These are phyloP conservation scores for Aegilops bicornis DNA, from an alignment of 176 grass and related monocot genomes.

Conservation along the genomic window DNA sequence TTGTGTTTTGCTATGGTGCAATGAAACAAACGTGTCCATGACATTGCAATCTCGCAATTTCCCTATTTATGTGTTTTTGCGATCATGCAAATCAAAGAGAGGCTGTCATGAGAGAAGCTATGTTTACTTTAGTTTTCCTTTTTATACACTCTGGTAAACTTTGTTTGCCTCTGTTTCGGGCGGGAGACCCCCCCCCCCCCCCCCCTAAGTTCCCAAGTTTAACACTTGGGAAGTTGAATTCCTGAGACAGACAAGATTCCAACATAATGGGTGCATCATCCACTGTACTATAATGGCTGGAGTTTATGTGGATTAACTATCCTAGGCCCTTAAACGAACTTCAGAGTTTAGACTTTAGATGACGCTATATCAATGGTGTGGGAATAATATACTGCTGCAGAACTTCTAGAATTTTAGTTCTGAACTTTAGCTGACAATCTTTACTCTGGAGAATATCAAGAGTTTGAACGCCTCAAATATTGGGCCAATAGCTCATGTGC, in stretches of 20 bases:
- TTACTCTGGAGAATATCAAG: constrained; percentile 24
- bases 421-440: constrained; percentile 38
- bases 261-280: constrained; percentile 52
- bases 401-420: constrained; percentile 18
- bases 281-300: constrained; percentile 37
- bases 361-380: constrained; percentile 41
- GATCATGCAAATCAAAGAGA: not conserved
- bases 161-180: not conserved
- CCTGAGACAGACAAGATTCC: constrained; percentile 36
- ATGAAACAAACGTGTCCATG: not conserved
- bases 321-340: constrained; percentile 21
- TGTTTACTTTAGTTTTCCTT: not conserved
- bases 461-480: constrained; percentile 49
- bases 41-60: not conserved
- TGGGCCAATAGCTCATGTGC: not conserved
- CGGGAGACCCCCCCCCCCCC: not conserved
- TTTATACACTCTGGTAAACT: not conserved
- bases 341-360: constrained; percentile 12
- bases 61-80: not conserved
- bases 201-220: not conserved
- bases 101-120: not conserved
- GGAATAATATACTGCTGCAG: constrained; percentile 37
- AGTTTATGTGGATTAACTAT: constrained; percentile 42
- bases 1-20: not conserved
- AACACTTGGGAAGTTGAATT: constrained; percentile 6